Evolutionary conservation across 1,284 basidiomycete genomes (phyloP), one percentile per base, ranked within the genome.

Genomic region (Rhodofomes roseus): DNA sequence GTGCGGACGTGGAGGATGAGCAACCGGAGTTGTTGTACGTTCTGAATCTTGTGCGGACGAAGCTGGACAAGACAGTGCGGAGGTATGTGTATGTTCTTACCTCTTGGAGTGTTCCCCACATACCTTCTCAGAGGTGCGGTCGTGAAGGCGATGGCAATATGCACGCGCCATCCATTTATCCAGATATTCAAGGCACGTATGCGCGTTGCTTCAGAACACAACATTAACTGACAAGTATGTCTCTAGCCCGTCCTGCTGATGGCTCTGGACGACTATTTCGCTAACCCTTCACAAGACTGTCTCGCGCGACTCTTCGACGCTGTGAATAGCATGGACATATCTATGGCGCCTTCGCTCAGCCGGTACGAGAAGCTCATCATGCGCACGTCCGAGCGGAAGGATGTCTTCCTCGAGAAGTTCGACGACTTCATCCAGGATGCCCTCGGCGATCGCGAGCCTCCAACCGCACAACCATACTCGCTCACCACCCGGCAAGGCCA

Each of bases 91-190:
- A 11, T 41, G 23, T 40, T 22, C 51, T 51, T n/a, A 40, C 16
- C 31, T 57, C 41, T n/a, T 18, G 27, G 18, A 62, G 25, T 56
- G 20, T 25, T 34, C 51, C 56, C 29, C 58, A 63, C 56, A 39
- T 25, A 34, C 29, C 29, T 6, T 51, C 53, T 29, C 66, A 95
- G 96, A 78, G 96, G 96, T 58, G 96, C 96, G 0, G 86, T 92
- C 64, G 95, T 98, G 63, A 93, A 98, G 75, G 96, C 96, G 3
- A 84, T 99, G 78, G 96, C 96, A 18, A 93, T 99, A 64, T 97
- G 94, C 70, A 96, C 95, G 0, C 87, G 90, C 27, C 90, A 96
- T 75, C 95, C 97, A 0, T 98, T 93, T 74, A 95, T 99, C 61
- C 94, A 98, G 68, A 93, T 98, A 68, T 99, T 97, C 86, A 98